These are phyloP conservation scores for Cicer judaicum DNA, from an alignment of 306 rosid species.

Conservation along the genomic window DNA sequence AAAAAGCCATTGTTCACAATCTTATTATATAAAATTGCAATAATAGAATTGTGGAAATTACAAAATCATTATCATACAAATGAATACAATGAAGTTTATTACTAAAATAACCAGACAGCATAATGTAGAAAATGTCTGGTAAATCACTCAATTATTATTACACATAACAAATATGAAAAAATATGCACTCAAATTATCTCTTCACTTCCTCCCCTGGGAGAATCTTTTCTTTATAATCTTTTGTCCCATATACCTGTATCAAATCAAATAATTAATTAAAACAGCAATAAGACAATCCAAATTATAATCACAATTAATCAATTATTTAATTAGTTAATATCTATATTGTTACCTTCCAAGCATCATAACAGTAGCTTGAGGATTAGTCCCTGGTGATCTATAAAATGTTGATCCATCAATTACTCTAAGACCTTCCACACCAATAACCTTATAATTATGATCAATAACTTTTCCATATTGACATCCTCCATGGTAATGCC, in stretches of 20 bases:
- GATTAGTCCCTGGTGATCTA: slow-evolving; percentile 72
- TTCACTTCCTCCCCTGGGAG: slow-evolving; percentile 9
- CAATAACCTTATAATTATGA: slow-evolving; percentile 59
- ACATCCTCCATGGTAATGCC: slow-evolving; percentile 92
- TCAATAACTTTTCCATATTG: slow-evolving; percentile 70
- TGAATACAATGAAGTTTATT: neutral
- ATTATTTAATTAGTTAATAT: neutral
- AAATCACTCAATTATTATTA: slow-evolving; percentile 28
- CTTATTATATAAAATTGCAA: slow-evolving; percentile 12
- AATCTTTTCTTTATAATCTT: slow-evolving; percentile 54
- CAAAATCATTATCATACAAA: neutral
- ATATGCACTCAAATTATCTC: slow-evolving; percentile 16
- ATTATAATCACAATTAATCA: neutral
- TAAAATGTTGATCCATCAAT: slow-evolving; percentile 84
- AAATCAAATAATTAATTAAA: neutral
- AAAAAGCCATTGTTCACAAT: neutral
- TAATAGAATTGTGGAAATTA: neutral
- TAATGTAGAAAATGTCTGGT: neutral
- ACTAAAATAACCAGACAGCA: slow-evolving; percentile 17
- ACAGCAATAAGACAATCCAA: neutral
- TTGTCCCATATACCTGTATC: slow-evolving; percentile 68
- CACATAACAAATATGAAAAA: neutral
- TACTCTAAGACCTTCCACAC: slow-evolving; percentile 70
- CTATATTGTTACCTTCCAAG: slow-evolving; percentile 68
- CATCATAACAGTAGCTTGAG: slow-evolving; percentile 89